Percentiles rank a stretch among this genome's conserved stretches.
These are phyloP conservation scores for Arthrocladium fulminans DNA, from an alignment of 2,329 filamentous ascomycete species.

Conservation along the genomic window DNA sequence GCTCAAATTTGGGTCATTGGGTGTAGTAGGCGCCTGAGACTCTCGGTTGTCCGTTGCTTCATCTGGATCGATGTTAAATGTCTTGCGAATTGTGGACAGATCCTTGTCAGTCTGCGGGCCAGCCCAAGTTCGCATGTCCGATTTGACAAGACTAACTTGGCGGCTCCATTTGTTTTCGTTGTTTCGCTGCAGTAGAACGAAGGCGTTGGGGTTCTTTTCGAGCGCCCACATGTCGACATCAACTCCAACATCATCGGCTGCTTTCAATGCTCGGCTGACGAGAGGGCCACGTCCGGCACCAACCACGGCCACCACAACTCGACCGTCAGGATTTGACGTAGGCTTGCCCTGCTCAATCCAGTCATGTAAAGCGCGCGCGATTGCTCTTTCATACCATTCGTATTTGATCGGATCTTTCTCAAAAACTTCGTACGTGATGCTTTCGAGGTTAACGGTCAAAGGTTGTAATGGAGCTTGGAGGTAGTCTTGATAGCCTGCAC, in stretches of 20 bases:
- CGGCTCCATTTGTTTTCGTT: slow-evolving; percentile 75
- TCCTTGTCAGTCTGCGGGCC: slow-evolving; percentile 48
- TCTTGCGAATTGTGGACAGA: slow-evolving; percentile 16
- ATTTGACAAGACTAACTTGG: slow-evolving; percentile 79
- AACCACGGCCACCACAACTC: slow-evolving; percentile 80
- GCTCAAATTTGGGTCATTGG: slow-evolving; percentile 15
- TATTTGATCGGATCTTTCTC: slow-evolving; percentile 98
- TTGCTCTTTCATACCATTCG: slow-evolving; percentile 82
- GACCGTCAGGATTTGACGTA: slow-evolving; percentile 60
- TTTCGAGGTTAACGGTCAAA: slow-evolving; percentile 90
- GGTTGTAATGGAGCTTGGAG: slow-evolving; percentile 91
- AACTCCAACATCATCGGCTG: slow-evolving; percentile 66
- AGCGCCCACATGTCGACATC: slow-evolving; percentile 77
- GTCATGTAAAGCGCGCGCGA: slow-evolving; percentile 69
- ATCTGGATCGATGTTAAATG: slow-evolving; percentile 16
- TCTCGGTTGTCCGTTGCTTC: slow-evolving; percentile 30
- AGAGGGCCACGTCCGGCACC: slow-evolving; percentile 88
- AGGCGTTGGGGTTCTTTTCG: slow-evolving; percentile 97
- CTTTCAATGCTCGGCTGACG: slow-evolving; percentile 75
- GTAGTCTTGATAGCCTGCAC: slow-evolving; percentile 78
- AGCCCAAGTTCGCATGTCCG: slow-evolving; percentile 94
- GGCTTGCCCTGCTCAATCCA: slow-evolving; percentile 66
- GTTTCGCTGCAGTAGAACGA: slow-evolving; percentile 79
- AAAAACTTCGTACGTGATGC: slow-evolving; percentile 95
- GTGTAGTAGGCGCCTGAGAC: slow-evolving; percentile 24